Base-by-base conservation (phyloP, 129 eudicot species). In the Lactuca saligna region DNA sequence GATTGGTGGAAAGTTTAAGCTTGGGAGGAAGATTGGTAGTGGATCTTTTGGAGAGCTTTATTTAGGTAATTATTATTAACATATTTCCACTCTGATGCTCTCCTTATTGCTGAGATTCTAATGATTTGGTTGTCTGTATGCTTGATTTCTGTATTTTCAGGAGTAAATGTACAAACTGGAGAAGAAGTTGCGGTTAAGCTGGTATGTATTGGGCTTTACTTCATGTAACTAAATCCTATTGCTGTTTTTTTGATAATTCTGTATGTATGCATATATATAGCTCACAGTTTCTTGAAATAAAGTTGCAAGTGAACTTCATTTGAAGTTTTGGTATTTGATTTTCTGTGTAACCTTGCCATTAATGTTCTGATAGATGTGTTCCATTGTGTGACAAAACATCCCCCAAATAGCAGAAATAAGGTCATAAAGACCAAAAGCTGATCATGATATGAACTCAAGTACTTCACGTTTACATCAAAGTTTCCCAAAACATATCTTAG, bases 21-120 rank as follows among this genome's bases (percentile, higher is more conserved):
- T 90, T 50, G 97, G 97, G 66, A 79, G 95, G 58, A 90, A 90
- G 86, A 84, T 90, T 84, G 97, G 97, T 12, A 86, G 91, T 73
- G 97, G 97, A 78, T 90, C 94, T 49, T 90, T 90, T 81, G 97
- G 95, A 31, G 95, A 90, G 80, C 95, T 90, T 57, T 90, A 82
- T 76, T 81, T 90, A 82, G 97, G 97, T 90, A 83, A 68, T 57
- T 55, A 0, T 49, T 2, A 8, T 44, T 41, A 14, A 2, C 34
- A 61, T 29, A 11, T 6, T 49, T 57, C 34, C 16, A 16, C 8
- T 31, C 17, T 56, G 41, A n/a, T 44, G 25, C 8, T 9, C 17
- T 12, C 53, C 7, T 13, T 32, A 20, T 33, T 32, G 41, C n/a
- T 14, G 3, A 15, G 2, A 6, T 31, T 32, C 12, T 59, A 38